Conservation (phyloP, 2,329 filamentous ascomycete species). For the Fonsecaea nubica region DNA sequence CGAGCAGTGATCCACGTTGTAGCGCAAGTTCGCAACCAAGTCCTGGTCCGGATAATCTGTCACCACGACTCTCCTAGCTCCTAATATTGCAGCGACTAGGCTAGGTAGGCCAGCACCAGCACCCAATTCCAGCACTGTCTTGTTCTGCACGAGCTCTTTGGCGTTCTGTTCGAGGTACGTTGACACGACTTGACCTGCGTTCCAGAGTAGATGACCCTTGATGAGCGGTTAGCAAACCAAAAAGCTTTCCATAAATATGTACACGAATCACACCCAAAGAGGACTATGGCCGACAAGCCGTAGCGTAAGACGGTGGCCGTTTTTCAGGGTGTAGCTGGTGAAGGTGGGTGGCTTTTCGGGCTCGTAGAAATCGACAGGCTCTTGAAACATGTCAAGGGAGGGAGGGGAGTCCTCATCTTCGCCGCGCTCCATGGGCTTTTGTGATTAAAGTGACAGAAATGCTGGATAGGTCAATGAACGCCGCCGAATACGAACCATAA, state of each 20-base stretch:
- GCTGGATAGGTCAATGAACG: too few species aligned
- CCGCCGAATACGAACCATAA: too few species aligned
- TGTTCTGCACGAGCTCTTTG: constrained; percentile 64
- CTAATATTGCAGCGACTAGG: constrained; percentile 75
- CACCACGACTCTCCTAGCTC: constrained; percentile 72
- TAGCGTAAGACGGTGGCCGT: constrained; percentile 70
- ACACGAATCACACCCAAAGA: constrained; percentile 68
- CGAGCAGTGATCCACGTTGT: constrained; percentile 71
- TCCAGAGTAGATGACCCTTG: constrained; percentile 86
- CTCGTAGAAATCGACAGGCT: constrained; percentile 80
- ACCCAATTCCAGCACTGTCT: constrained; percentile 84
- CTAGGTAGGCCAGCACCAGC: constrained; percentile 86
- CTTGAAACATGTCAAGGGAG: constrained; percentile 70
- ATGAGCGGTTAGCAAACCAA: constrained; percentile 38
- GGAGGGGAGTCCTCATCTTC: constrained; percentile 46
- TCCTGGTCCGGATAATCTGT: constrained; percentile 90
- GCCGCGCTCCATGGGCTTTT: neutral
- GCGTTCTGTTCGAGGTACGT: constrained; percentile 76
- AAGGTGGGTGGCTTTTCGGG: constrained; percentile 77
- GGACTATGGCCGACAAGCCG: constrained; percentile 86
- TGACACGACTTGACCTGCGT: constrained; percentile 79
- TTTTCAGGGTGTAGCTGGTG: constrained; percentile 72
- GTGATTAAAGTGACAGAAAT: neutral
- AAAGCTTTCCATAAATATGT: constrained; percentile 1
- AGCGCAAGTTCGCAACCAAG: constrained; percentile 77